phyloP scores from a whole-genome alignment of 2,329 filamentous ascomycete genomes.

The Colletotrichum sp. region DNA sequence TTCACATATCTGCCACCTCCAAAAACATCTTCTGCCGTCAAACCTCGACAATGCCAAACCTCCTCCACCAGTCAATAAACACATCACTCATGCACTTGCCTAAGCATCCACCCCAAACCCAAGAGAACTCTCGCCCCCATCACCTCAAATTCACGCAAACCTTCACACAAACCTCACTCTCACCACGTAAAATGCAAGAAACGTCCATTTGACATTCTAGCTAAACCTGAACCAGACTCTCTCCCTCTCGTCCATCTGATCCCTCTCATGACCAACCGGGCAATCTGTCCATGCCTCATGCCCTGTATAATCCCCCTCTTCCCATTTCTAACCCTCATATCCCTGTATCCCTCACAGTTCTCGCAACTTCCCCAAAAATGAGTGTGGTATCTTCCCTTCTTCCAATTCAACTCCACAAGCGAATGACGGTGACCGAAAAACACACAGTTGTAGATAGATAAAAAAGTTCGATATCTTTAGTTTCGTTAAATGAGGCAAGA shows the following conservation, averaged over 20 bases:
- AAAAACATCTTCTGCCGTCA: too few species aligned
- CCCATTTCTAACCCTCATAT: neutral
- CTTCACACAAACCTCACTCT: neutral
- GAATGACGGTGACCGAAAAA: neutral
- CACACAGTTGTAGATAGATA: neutral
- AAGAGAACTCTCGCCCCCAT: too few species aligned
- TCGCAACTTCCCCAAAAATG: neutral
- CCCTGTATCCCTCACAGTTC: neutral
- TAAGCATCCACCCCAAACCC: too few species aligned
- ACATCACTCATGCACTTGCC: too few species aligned
- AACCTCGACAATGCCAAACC: too few species aligned
- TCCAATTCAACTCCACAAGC: neutral
- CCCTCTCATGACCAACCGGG: neutral
- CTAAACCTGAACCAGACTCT: neutral
- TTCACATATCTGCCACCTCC: too few species aligned
- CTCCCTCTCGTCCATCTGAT: too few species aligned
- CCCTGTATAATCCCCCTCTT: neutral
- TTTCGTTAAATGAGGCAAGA: neutral
- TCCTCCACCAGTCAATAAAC: too few species aligned
- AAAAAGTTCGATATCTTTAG: neutral
- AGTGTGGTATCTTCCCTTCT: conserved; percentile 9
- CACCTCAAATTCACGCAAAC: neutral
- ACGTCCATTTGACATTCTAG: neutral
- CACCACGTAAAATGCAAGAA: neutral
- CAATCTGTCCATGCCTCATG: accelerated